A percentile compares a stretch with the other conserved stretches of the same genome.
Evolutionary conservation across 139 green algal species (phyloP).

Genomic region (Chlamydomonas sp.): DNA sequence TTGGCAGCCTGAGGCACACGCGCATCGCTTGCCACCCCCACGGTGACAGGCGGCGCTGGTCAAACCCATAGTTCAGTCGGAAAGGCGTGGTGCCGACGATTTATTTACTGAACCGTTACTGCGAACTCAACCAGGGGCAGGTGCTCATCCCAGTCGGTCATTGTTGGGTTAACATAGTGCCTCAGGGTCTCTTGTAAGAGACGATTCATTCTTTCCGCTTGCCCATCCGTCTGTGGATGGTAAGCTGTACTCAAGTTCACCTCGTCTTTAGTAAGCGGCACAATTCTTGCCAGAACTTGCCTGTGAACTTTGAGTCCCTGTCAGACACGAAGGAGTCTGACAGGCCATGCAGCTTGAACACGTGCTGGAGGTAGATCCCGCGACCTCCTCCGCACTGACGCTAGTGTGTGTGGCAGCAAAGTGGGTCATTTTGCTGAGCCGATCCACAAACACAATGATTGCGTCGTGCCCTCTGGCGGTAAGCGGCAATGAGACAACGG

Average conservation of each 20-base stretch:
- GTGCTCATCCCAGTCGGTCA: constrained; percentile 60
- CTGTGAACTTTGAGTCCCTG: constrained; percentile 33
- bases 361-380: constrained; percentile 25
- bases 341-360: constrained; percentile 45
- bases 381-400: constrained; percentile 7
- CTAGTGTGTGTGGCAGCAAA: constrained; percentile 16
- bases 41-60: constrained; percentile 46
- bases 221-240: constrained; percentile 41
- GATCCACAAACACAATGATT: neutral
- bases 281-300: constrained; percentile 43
- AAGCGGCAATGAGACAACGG: no score
- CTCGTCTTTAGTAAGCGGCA: constrained; percentile 3
- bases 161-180: constrained; percentile 35
- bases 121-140: constrained; percentile 57
- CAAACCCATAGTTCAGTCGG: constrained; percentile 49
- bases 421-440: constrained; percentile 4
- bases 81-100: constrained; percentile 45
- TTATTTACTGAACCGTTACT: constrained; percentile 48
- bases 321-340: constrained; percentile 45
- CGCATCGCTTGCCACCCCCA: no score
- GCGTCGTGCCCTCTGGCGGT: constrained; percentile 15
- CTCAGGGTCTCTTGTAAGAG: constrained; percentile 57
- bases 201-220: constrained; percentile 17
- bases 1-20: no score
- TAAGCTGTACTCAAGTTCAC: constrained; percentile 33